phyloP scores from a whole-genome alignment of 2,329 filamentous ascomycete genomes.

The Aspergillus arachidicola region DNA sequence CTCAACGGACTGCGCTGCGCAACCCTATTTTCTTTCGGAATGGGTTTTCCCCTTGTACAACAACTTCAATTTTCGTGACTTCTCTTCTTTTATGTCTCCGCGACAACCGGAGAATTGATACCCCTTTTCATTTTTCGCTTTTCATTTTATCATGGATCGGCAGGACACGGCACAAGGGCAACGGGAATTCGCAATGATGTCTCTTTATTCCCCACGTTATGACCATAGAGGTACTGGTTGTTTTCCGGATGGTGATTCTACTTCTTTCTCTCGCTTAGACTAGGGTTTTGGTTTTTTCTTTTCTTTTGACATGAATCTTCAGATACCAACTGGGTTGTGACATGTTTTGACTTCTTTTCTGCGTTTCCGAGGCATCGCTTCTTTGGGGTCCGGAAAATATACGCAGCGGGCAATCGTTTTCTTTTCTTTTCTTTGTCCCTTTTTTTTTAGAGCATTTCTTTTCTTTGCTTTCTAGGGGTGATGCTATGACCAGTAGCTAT shows the following conservation, averaged over 20 bases:
- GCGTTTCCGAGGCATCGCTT: slow-evolving; percentile 18
- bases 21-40: slow-evolving; percentile 19
- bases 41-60: slow-evolving; percentile 35
- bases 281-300: slow-evolving; percentile 32
- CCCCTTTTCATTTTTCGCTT: slow-evolving; percentile 22
- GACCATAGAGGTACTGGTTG: slow-evolving; percentile 45
- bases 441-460: slow-evolving; percentile 9
- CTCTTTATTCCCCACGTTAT: slow-evolving; percentile 31
- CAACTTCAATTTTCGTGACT: slow-evolving; percentile 28
- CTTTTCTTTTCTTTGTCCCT: slow-evolving; percentile 1
- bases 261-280: slow-evolving; percentile 43
- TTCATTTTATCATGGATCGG: slow-evolving; percentile 22
- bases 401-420: slow-evolving; percentile 20
- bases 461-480: slow-evolving; percentile 4
- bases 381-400: slow-evolving; percentile 9
- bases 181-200: slow-evolving; percentile 24
- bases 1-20: slow-evolving; percentile 12
- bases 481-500: background rate
- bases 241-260: slow-evolving; percentile 31
- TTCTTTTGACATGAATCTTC: slow-evolving; percentile 18
- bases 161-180: slow-evolving; percentile 24
- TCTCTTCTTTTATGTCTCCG: slow-evolving; percentile 26
- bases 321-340: slow-evolving; percentile 28
- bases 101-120: slow-evolving; percentile 31
- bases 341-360: slow-evolving; percentile 17